Conservation (phyloP, 257 asterid genomes). For the Nicotiana attenuata region DNA sequence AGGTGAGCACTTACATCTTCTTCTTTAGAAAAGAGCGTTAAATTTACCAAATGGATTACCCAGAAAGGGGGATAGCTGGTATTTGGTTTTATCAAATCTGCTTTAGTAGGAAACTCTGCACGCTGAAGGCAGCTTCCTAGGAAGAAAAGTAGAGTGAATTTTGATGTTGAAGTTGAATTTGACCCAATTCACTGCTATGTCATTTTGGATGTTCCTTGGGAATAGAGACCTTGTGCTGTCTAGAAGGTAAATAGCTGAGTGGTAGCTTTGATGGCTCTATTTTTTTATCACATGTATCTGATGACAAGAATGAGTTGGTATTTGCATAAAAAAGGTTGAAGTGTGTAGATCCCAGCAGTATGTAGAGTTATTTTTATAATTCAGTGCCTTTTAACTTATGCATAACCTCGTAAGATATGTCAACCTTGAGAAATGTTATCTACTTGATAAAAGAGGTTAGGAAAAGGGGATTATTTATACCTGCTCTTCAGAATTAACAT, state of each 20-base stretch:
- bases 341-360: not conserved
- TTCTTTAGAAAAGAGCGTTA: not conserved
- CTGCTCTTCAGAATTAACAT: not conserved
- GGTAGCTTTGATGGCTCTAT: not conserved
- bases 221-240: not conserved
- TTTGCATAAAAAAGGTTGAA: not conserved
- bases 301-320: not conserved
- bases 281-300: not conserved
- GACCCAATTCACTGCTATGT: not conserved
- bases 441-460: not conserved
- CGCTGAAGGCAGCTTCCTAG: not conserved
- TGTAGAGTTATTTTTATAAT: not conserved
- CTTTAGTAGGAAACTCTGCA: not conserved
- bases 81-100: not conserved
- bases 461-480: not conserved
- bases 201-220: not conserved
- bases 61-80: not conserved
- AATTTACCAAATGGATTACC: not conserved
- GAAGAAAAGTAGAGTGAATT: not conserved
- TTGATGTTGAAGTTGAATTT: not conserved
- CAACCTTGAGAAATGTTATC: not conserved
- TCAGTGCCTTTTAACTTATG: not conserved
- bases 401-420: not conserved
- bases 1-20: slow-evolving; percentile 35
- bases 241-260: not conserved